Conservation (phyloP, 371 early-diverging fungal genomes). For the Saksenaea oblongispora region DNA sequence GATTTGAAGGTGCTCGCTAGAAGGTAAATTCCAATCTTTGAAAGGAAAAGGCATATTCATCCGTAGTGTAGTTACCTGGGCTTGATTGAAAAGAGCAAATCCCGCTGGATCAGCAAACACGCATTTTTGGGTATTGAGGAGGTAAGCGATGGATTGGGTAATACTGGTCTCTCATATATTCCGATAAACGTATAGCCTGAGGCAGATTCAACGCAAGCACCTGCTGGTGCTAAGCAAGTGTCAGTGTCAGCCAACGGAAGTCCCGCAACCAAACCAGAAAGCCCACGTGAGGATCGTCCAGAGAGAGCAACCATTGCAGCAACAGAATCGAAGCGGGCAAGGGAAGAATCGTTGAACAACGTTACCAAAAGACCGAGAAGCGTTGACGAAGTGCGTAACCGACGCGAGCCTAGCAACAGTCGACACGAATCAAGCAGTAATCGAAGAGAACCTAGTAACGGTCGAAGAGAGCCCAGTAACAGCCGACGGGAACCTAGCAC, state of each 20-base stretch:
- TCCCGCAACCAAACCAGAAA: background rate
- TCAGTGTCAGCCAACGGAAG: background rate
- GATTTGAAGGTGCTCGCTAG: slow-evolving; percentile 47
- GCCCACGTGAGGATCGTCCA: background rate
- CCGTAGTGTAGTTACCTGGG: slow-evolving; percentile 27
- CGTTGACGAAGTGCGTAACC: slow-evolving; percentile 12
- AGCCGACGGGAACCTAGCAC: slow-evolving; percentile 1
- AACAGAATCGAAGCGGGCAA: slow-evolving; percentile 8
- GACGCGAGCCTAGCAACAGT: slow-evolving; percentile 10
- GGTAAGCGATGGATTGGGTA: background rate
- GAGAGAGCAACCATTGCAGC: background rate
- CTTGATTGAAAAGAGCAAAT: slow-evolving; percentile 33
- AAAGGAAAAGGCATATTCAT: background rate
- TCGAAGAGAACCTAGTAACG: slow-evolving; percentile 4
- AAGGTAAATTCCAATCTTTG: slow-evolving; percentile 13
- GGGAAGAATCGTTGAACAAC: slow-evolving; percentile 11
- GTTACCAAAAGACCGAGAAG: slow-evolving; percentile 6
- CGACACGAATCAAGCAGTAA: slow-evolving; percentile 15
- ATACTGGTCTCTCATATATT: background rate
- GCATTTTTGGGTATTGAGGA: slow-evolving; percentile 30
- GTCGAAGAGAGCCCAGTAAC: background rate
- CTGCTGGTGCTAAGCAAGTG: slow-evolving; percentile 1
- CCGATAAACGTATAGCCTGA: slow-evolving; percentile 1
- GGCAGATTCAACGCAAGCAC: background rate
- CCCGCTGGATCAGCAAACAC: slow-evolving; percentile 33